phyloP scores from a whole-genome alignment of 2,329 filamentous ascomycete species.

The Alternaria arbusti region DNA sequence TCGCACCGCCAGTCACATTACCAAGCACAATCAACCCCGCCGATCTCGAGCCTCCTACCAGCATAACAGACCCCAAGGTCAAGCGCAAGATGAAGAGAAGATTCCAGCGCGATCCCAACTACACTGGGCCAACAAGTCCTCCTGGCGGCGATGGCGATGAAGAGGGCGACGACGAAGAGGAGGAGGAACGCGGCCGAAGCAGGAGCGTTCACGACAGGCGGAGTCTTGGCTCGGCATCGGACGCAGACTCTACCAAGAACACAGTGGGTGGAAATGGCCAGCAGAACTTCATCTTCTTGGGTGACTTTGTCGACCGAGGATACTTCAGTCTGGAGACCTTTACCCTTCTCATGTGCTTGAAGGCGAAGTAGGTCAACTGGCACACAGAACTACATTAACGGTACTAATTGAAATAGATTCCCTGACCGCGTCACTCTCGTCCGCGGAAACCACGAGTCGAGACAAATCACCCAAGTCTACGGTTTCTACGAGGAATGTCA shows the following conservation, averaged over 20 bases:
- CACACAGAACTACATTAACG: not conserved
- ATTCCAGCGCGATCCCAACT: conserved; percentile 59
- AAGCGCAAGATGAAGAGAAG: conserved; percentile 78
- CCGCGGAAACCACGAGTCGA: conserved; percentile 90
- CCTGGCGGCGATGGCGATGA: conserved; percentile 60
- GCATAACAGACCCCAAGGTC: conserved; percentile 86
- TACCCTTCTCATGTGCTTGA: conserved; percentile 74
- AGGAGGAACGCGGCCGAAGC: conserved; percentile 55
- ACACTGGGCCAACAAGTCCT: conserved; percentile 59
- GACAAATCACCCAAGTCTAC: conserved; percentile 99
- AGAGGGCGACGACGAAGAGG: conserved; percentile 52
- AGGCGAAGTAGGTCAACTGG: conserved; percentile 65
- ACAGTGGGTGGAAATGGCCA: conserved; percentile 60
- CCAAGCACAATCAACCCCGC: conserved; percentile 82
- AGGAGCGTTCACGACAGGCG: conserved; percentile 50
- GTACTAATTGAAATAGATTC: conserved; percentile 56
- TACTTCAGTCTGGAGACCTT: conserved; percentile 78
- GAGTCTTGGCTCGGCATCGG: conserved; percentile 52
- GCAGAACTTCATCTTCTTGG: conserved; percentile 73
- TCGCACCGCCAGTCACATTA: conserved; percentile 69
- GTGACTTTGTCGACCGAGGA: conserved; percentile 76
- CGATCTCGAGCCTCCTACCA: conserved; percentile 87
- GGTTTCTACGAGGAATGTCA: conserved; percentile 99
- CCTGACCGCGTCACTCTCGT: conserved; percentile 76
- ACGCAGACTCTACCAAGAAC: conserved; percentile 47